Conservation (phyloP, 2,329 filamentous ascomycete species). For the Lachnellula suecica region DNA sequence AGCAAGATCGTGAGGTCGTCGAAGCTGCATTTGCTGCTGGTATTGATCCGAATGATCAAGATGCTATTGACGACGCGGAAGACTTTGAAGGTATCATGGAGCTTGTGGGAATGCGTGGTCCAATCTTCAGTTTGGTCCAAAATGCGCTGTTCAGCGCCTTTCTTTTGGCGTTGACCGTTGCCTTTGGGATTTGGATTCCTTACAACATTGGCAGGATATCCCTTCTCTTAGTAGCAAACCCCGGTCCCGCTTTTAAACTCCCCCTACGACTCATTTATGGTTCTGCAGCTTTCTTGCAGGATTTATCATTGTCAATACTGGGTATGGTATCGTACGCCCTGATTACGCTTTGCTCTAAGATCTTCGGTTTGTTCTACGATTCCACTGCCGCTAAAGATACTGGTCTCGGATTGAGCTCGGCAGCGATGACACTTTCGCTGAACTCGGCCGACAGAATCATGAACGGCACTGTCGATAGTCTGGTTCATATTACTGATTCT, state of each 20-base stretch:
- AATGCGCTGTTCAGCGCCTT: conserved; percentile 94
- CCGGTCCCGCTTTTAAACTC: conserved; percentile 65
- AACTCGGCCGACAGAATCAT: conserved; percentile 41
- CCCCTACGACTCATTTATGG: conserved; percentile 72
- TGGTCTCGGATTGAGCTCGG: conserved; percentile 10
- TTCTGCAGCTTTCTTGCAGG: conserved; percentile 76
- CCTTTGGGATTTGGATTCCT: conserved; percentile 82
- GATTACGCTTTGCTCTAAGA: conserved; percentile 16
- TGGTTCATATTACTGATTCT: conserved; percentile 43
- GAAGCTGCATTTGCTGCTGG: conserved; percentile 66
- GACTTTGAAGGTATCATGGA: conserved; percentile 96
- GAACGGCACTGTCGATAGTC: conserved; percentile 47
- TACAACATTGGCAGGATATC: conserved; percentile 89
- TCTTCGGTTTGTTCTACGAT: background rate
- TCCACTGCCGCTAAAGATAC: background rate
- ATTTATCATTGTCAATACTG: conserved; percentile 65
- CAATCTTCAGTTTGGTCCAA: conserved; percentile 84
- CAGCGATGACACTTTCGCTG: conserved; percentile 25
- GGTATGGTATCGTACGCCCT: conserved; percentile 49
- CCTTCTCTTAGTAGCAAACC: conserved; percentile 77
- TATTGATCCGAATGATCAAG: conserved; percentile 73
- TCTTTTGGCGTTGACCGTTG: conserved; percentile 82
- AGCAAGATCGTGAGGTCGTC: conserved; percentile 56
- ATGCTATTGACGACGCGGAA: conserved; percentile 81
- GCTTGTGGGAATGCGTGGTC: conserved; percentile 93